Base-by-base conservation (phyloP, 2,329 filamentous ascomycete species). In the Paraconiothyrium brasiliense region DNA sequence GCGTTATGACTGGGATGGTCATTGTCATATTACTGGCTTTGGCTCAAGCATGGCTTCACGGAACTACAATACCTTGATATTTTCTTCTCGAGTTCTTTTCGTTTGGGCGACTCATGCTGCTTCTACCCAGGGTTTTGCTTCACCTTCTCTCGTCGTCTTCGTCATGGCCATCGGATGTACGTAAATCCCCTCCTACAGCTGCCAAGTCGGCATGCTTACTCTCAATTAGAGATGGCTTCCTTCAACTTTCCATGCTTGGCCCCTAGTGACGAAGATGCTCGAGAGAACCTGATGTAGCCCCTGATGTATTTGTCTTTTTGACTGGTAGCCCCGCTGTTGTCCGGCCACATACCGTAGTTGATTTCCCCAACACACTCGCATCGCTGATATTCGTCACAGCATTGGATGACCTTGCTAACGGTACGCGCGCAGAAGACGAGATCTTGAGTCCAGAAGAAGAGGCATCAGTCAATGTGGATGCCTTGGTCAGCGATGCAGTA, bases 391-490 rank as follows among this genome's bases (percentile, higher is more conserved):
- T 39, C 35, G 20, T 59, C 59, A 50, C 39, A 58, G 49, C 52
- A 49, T 27, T 27, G 48, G 44, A 47, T 14, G 30, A 22, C n/a
- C 47, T 57, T 62, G 81, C 83, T 86, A 80, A 86, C 76, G 70
- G 70, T 71, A 61, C 71, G 51, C 65, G 59, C 50, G 64, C 63
- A 91, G 89, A 90, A 78, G 88, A 90, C 71, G 85, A 87, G 54
- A 77, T 87, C n/a, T 74, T 81, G 46, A 81, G 83, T 60, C 85
- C 84, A 11, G 80, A 89, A 49, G 87, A 89, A 63, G 88, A 89
- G 66, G 88, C 85, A 13, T 84, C 83, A 2, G 82, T 83, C 47
- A 89, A 86, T n/a, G 86, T 92, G 44, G 89, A 92, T 73, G 88
- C 88, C 3, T 79, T 92, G 4, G 89, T 92, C 13, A 86, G 88